Evolutionary conservation across 805 yeast genomes (phyloP).

Genomic region (Yamadazyma kitorensis): DNA sequence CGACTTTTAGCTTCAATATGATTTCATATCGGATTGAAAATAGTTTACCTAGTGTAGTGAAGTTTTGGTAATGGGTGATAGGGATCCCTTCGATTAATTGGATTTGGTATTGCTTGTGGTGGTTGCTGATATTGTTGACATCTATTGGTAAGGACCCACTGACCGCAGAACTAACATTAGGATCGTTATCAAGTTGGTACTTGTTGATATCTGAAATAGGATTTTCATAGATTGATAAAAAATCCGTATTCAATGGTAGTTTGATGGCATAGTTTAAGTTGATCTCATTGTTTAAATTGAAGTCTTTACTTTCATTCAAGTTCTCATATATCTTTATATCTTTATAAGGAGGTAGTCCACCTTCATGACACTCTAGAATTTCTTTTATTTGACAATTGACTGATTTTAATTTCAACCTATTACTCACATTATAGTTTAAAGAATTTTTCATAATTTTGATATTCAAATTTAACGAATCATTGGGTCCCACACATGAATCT

Average conservation of each 20-base stretch:
- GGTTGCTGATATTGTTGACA: slow-evolving; percentile 17
- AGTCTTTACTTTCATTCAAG: slow-evolving; percentile 23
- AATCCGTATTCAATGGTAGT: slow-evolving; percentile 37
- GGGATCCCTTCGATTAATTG: slow-evolving; percentile 39
- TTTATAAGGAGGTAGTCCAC: slow-evolving; percentile 47
- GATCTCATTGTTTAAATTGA: slow-evolving; percentile 27
- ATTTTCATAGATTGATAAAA: slow-evolving; percentile 22
- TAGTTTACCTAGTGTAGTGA: slow-evolving; percentile 50
- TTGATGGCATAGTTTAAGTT: slow-evolving; percentile 20
- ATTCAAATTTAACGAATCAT: slow-evolving; percentile 43
- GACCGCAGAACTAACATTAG: too few relatives aligned
- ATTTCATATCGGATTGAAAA: slow-evolving; percentile 53
- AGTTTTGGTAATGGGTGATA: slow-evolving; percentile 45
- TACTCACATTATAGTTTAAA: slow-evolving; percentile 25
- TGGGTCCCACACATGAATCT: slow-evolving; percentile 56
- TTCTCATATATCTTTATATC: slow-evolving; percentile 40
- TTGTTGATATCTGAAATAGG: not conserved
- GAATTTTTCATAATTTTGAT: slow-evolving; percentile 42
- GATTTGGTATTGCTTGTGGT: slow-evolving; percentile 20
- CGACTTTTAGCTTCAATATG: slow-evolving; percentile 46
- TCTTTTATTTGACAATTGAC: slow-evolving; percentile 52
- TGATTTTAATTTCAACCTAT: slow-evolving; percentile 39
- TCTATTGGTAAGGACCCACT: too few relatives aligned
- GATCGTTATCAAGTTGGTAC: slow-evolving; percentile 5
- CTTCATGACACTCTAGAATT: slow-evolving; percentile 51